A percentile compares a stretch with the other conserved stretches of the same genome.
Evolutionary conservation across 495 filamentous ascomycete species (phyloP).

Genomic region (Annulohypoxylon maeteangense): DNA sequence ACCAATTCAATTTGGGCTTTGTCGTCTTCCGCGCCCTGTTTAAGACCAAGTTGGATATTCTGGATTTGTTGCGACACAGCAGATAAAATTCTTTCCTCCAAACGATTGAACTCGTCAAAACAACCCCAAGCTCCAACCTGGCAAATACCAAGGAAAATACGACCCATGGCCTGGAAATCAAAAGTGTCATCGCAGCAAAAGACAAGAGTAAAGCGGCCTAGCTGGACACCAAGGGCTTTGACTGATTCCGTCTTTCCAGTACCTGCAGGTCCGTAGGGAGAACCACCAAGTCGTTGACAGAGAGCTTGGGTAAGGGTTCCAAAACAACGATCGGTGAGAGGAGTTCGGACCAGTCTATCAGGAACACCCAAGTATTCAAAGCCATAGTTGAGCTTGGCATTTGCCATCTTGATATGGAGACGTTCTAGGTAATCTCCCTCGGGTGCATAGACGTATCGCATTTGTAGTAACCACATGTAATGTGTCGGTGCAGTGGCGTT

Average conservation of each 20-base stretch:
- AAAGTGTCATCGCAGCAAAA: conserved; percentile 99
- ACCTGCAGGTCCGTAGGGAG: conserved; percentile 95
- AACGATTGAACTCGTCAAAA: conserved; percentile 99
- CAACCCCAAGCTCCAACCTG: conserved; percentile 99
- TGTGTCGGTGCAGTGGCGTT: conserved; percentile 83
- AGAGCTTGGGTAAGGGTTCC: conserved; percentile 95
- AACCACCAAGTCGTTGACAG: conserved; percentile 93
- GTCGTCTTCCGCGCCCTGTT: conserved; percentile 78
- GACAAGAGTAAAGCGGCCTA: conserved; percentile 96
- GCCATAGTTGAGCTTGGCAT: conserved; percentile 92
- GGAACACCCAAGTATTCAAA: conserved; percentile 98
- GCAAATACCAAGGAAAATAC: conserved; percentile 99
- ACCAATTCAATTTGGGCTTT: conserved; percentile 92
- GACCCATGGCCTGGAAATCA: conserved; percentile 99
- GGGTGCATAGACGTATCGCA: conserved; percentile 90
- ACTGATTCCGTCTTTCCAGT: conserved; percentile 99
- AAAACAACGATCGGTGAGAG: conserved; percentile 97
- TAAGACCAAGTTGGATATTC: conserved; percentile 96
- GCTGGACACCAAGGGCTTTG: conserved; percentile 94
- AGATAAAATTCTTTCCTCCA: conserved; percentile 96
- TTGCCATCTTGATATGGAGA: conserved; percentile 94
- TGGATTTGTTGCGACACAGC: conserved; percentile 99
- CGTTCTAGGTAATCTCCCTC: conserved; percentile 86
- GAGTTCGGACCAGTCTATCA: conserved; percentile 93
- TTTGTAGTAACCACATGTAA: conserved; percentile 94